These are phyloP conservation scores for Calocera cornea DNA, from an alignment of 768 basidiomycete species.

Conservation along the genomic window DNA sequence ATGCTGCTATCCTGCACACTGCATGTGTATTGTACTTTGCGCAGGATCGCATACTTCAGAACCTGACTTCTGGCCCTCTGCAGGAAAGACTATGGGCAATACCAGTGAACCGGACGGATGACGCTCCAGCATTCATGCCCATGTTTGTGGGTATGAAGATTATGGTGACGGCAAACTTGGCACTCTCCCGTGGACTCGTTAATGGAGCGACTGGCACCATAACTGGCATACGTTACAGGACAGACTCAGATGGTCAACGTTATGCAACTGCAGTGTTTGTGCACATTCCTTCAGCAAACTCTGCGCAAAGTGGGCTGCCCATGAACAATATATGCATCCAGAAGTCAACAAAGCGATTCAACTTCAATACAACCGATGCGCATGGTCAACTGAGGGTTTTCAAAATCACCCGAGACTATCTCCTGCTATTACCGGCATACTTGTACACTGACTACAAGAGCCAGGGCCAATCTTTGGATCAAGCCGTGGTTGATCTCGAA, in stretches of 20 bases:
- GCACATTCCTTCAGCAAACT: neutral
- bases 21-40: neutral
- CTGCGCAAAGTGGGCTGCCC: neutral
- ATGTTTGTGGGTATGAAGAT: constrained; percentile 3
- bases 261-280: neutral
- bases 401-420: neutral
- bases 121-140: neutral
- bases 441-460: constrained; percentile 10
- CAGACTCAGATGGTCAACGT: neutral
- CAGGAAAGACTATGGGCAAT: neutral
- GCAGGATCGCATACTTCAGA: neutral
- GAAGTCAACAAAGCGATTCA: neutral
- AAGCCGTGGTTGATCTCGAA: constrained; percentile 5
- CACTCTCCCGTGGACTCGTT: neutral
- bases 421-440: constrained; percentile 5
- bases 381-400: neutral
- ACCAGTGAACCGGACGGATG: neutral
- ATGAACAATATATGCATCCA: neutral
- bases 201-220: neutral
- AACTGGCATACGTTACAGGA: neutral
- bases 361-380: neutral
- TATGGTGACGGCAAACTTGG: constrained; percentile 5
- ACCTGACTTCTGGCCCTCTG: no score
- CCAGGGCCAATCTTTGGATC: constrained; percentile 1
- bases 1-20: neutral